Evolutionary conservation across 1,139 yeast genomes (phyloP).

Genomic region (Geotrichum cucujoidarum): DNA sequence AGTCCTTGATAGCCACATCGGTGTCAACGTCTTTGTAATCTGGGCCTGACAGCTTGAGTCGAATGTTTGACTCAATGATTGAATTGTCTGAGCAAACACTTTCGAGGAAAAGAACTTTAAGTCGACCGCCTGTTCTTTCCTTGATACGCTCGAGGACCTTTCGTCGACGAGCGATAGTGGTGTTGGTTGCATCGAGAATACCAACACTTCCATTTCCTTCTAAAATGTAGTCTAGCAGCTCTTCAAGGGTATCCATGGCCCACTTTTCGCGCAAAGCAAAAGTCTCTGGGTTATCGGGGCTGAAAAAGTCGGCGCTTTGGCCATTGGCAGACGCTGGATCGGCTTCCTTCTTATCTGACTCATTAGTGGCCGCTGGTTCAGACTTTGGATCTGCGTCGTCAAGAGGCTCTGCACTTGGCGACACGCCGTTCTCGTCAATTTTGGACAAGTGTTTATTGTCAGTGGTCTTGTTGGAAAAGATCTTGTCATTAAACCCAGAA

Average conservation of each 20-base stretch:
- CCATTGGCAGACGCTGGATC: slow-evolving; percentile 4
- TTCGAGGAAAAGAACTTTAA: slow-evolving; percentile 80
- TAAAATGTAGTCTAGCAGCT: slow-evolving; percentile 71
- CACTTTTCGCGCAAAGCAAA: slow-evolving; percentile 79
- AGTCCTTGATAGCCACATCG: slow-evolving; percentile 71
- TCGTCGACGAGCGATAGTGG: slow-evolving; percentile 68
- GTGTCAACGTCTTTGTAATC: slow-evolving; percentile 88
- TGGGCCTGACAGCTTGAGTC: slow-evolving; percentile 86
- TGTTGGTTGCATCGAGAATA: slow-evolving; percentile 87
- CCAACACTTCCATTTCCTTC: slow-evolving; percentile 88
- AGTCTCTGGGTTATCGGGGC: slow-evolving; percentile 67
- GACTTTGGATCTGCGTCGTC: too few species aligned
- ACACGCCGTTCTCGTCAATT: too few species aligned
- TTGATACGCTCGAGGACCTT: slow-evolving; percentile 66
- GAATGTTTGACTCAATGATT: slow-evolving; percentile 74
- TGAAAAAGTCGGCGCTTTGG: slow-evolving; percentile 71
- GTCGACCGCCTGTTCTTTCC: slow-evolving; percentile 63
- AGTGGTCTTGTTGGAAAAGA: too few species aligned
- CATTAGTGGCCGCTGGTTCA: too few species aligned
- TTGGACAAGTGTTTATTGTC: too few species aligned
- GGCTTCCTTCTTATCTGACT: slow-evolving; percentile 16
- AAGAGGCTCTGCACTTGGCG: too few species aligned
- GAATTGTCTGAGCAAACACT: slow-evolving; percentile 77
- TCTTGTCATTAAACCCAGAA: too few species aligned
- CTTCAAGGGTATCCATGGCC: slow-evolving; percentile 94